Evolutionary conservation across 2,329 filamentous ascomycete genomes (phyloP), one percentile per base, ranked within the genome.

Genomic region (Cladosporium cucumerinum): DNA sequence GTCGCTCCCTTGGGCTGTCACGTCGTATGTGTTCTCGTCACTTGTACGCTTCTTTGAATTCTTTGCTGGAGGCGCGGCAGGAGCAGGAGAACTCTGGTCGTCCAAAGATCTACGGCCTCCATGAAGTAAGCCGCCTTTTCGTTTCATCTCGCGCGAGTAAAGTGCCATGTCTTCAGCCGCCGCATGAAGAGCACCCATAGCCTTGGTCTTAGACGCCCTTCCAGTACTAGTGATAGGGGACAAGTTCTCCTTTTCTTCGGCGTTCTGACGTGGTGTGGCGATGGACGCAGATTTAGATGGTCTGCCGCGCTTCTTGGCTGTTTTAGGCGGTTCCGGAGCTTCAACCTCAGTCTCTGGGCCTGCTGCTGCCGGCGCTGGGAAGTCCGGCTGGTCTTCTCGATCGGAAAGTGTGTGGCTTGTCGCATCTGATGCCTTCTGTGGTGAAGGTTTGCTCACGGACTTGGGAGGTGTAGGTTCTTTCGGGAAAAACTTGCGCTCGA

Each of bases 71-170:
- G 49, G 60, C 2, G 64, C 34, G 5, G 65, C 66, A 18, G 70
- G 68, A 4, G 65, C 68, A 36, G 71, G 72, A 14, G 74, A 73
- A 11, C 69, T 71, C 23, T 70, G 61, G 77, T 80, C 74, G 80
- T 84, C 77, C 78, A 79, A 23, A 16, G 67, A 80, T 28, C 80
- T 78, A 69, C 82, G 75, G 16, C 85, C 83, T 30, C 86, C 86
- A 69, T 88, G 85, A 12, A 86, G 79, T 3, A 89, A 85, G 48
- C 87, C 87, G 16, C 87, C 87, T 54, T 85, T 85, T 23, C 95
- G 87, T 80, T 96, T 97, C 81, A 86, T 92, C 79, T 99, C 95
- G 75, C 95, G 97, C 73, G 98, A 90, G 73, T 95, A 99, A 34
- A 96, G 81, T 2, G 89, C 89, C 72, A 98, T 93, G 73, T 99